A percentile compares a stretch with the other conserved stretches of the same genome.
Evolutionary conservation across 495 filamentous ascomycete species (phyloP).

Genomic region (Penicillium canariense): DNA sequence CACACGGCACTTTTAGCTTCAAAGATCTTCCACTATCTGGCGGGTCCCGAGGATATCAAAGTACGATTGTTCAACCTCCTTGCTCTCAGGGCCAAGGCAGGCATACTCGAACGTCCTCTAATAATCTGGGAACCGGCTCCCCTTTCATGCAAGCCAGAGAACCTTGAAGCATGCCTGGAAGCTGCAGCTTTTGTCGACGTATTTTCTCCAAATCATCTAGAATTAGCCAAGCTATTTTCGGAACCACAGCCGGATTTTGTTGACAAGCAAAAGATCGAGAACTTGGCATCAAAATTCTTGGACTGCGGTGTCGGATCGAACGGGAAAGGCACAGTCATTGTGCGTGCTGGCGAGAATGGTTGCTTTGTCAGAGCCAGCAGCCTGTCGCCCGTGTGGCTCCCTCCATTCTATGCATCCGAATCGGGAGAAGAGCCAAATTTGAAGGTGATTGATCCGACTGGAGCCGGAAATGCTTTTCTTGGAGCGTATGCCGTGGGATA

Average conservation of each 20-base stretch:
- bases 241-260: conserved; percentile 1
- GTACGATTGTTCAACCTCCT: conserved; percentile 7
- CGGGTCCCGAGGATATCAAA: conserved; percentile 56
- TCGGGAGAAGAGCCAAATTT: background rate
- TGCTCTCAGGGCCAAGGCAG: conserved; percentile 6
- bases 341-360: conserved; percentile 36
- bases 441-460: conserved; percentile 35
- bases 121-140: conserved; percentile 42
- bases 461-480: conserved; percentile 38
- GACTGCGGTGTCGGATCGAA: conserved; percentile 21
- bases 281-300: conserved; percentile 19
- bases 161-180: conserved; percentile 21
- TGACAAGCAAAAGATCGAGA: conserved; percentile 22
- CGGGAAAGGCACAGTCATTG: conserved; percentile 18
- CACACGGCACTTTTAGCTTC: conserved; percentile 10
- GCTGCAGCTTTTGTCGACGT: conserved; percentile 28
- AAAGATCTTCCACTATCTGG: conserved; percentile 70
- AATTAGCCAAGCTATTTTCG: conserved; percentile 25
- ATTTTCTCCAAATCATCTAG: conserved; percentile 40
- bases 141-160: conserved; percentile 23
- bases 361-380: conserved; percentile 19
- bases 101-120: conserved; percentile 20
- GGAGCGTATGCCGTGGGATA: conserved; percentile 34
- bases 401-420: conserved; percentile 24
- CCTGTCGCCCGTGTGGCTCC: conserved; percentile 23